Conservation (phyloP, 768 basidiomycete genomes). For the Artomyces pyxidatus region DNA sequence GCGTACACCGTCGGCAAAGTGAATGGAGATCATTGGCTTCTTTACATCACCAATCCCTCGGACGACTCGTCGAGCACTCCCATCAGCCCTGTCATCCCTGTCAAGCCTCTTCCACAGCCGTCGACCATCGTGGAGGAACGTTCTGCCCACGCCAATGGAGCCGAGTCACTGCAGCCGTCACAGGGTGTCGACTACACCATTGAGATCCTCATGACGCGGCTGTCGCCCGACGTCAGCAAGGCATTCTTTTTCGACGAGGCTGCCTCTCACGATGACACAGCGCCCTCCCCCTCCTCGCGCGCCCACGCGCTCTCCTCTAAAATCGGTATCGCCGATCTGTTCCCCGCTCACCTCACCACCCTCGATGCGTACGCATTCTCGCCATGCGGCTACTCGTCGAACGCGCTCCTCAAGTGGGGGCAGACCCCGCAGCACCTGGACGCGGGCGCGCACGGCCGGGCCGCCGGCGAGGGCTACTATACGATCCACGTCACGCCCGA, state of each 20-base stretch:
- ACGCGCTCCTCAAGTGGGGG: constrained; percentile 73
- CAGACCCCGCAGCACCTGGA: constrained; percentile 23
- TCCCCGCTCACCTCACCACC: constrained; percentile 69
- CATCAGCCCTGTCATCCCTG: constrained; percentile 9
- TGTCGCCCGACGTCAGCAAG: constrained; percentile 64
- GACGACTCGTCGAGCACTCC: constrained; percentile 20
- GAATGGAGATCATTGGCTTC: constrained; percentile 97
- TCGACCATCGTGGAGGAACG: constrained; percentile 7
- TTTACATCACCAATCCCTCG: constrained; percentile 76
- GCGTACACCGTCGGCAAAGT: constrained; percentile 97
- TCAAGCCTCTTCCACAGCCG: constrained; percentile 16
- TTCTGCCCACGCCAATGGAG: constrained; percentile 10
- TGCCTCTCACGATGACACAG: constrained; percentile 15
- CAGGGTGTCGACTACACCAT: constrained; percentile 77
- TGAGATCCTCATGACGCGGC: constrained; percentile 95
- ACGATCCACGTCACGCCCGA: constrained; percentile 99
- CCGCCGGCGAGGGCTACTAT: constrained; percentile 80
- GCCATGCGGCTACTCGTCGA: constrained; percentile 95
- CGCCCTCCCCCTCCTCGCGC: constrained; percentile 46
- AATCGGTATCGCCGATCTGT: constrained; percentile 76
- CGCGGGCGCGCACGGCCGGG: constrained; percentile 18
- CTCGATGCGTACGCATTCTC: constrained; percentile 91
- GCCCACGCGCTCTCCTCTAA: constrained; percentile 55
- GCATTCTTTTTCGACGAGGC: constrained; percentile 57
- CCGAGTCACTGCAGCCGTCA: too few species aligned